Percentiles rank a stretch among this genome's conserved stretches.
phyloP scores from a whole-genome alignment of 768 basidiomycete genomes.

The Psilocybe sp. region DNA sequence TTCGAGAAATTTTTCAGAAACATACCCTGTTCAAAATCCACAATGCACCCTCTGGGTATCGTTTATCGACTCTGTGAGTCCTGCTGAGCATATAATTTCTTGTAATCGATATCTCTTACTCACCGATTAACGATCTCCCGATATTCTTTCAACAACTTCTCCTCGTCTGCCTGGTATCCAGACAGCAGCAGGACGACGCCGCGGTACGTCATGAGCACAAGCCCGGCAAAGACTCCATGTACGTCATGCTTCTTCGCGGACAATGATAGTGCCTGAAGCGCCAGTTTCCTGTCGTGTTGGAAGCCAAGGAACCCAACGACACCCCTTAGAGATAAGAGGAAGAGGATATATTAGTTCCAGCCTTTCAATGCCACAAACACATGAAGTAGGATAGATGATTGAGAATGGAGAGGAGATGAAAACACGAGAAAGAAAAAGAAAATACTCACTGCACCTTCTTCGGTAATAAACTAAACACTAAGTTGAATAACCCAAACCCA shows the following conservation, averaged over 20 bases:
- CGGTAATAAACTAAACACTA: conserved; percentile 75
- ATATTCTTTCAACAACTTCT: conserved; percentile 61
- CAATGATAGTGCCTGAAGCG: conserved; percentile 65
- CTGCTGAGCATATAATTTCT: not conserved
- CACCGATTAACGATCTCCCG: conserved; percentile 62
- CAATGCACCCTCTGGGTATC: conserved; percentile 65
- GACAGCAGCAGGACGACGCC: conserved; percentile 67
- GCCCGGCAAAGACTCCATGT: conserved; percentile 76
- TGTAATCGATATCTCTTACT: conserved; percentile 14
- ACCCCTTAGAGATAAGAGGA: conserved; percentile 45
- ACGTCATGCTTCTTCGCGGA: conserved; percentile 66
- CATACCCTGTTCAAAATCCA: conserved; percentile 73
- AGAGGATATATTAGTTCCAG: conserved; percentile 23
- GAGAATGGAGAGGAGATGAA: not conserved
- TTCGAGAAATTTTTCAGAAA: conserved; percentile 1
- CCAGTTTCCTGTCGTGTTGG: conserved; percentile 66
- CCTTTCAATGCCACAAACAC: conserved; percentile 48
- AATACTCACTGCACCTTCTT: conserved; percentile 58
- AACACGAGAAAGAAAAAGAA: conserved; percentile 43
- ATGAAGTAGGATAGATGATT: too few relatives aligned
- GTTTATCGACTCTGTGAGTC: conserved; percentile 41
- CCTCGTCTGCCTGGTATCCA: conserved; percentile 76
- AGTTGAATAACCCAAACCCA: conserved; percentile 74
- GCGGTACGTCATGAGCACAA: conserved; percentile 81
- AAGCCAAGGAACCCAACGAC: conserved; percentile 78